Base-by-base conservation (phyloP, 805 yeast genomes). In the Yamadazyma philogaea region DNA sequence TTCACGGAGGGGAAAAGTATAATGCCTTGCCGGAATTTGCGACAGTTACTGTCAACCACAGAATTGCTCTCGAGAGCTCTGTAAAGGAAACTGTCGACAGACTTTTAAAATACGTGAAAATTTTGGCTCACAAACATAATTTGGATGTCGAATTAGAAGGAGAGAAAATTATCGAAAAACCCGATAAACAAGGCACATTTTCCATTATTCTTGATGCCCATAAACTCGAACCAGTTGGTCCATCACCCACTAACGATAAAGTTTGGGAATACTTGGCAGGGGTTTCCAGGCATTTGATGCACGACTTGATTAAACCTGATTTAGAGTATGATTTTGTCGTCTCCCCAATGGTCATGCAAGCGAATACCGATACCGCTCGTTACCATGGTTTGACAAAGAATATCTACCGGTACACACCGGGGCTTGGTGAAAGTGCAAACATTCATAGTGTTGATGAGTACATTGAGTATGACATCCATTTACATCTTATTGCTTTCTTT, bases 241-340 rank as follows among this genome's bases (percentile, higher is more conserved):
- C 63, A 6, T 59, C 78, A 3, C 78, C 79, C 7, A 47, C 55
- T 24, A 73, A 69, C 30, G 64, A 61, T 1, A 38, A 15, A 21
- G 60, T 69, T 11, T 84, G 87, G 86, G 64, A 67, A 11, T 51
- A 65, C 22, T 70, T 84, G 42, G 74, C 84, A 0, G 91, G 91
- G 10, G 72, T 82, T 14, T 66, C 81, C 28, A 74, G 82, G 48
- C 75, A 78, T 45, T 72, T 84, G 37, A 78, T 77, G 54, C 87
- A 82, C 57, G 82, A 81, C 30, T 56, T 73, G 44, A 68, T 69
- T 4, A 66, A 67, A 49, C 56, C 64, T 4, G 58, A 60, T n/a
- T 37, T 52, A 37, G 47, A 44, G n/a, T 54, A 57, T 22, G 66
- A 67, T 2, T 42, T 68, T 19, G 52, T 66, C n/a, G 50, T 60